A percentile compares a stretch with the other conserved stretches of the same genome.
phyloP scores from a whole-genome alignment of 345 rosid species.

The Diplotaxis tenuifolia region DNA sequence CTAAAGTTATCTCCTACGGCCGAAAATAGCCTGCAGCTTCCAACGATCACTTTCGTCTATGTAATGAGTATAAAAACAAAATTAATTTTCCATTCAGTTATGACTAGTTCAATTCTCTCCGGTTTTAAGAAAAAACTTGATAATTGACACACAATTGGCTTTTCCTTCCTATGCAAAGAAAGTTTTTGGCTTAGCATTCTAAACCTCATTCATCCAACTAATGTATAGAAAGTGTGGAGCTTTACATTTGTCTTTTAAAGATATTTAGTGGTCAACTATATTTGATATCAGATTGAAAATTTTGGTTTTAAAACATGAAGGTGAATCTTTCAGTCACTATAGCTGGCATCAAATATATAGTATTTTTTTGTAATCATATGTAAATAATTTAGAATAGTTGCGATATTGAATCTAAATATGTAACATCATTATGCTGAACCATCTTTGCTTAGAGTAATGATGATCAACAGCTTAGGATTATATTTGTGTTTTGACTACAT shows the following conservation, averaged over 20 bases:
- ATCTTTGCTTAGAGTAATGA: too few species aligned
- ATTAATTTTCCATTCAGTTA: background rate
- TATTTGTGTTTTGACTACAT: background rate
- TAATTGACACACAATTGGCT: background rate
- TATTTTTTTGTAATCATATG: background rate
- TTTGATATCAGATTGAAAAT: background rate
- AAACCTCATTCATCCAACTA: background rate
- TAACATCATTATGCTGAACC: background rate
- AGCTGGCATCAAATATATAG: background rate
- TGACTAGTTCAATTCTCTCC: background rate
- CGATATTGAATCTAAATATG: background rate
- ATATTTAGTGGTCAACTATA: background rate
- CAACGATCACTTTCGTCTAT: background rate
- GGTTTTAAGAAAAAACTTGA: background rate
- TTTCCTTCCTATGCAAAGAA: background rate
- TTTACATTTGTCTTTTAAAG: background rate
- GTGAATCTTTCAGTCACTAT: background rate
- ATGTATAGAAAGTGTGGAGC: background rate
- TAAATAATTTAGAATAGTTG: background rate
- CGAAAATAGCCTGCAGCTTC: conserved; percentile 1
- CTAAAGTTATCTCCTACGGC: too few species aligned
- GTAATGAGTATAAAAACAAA: background rate
- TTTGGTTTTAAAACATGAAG: background rate
- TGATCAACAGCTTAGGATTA: background rate
- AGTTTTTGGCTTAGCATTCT: background rate